Base-by-base conservation (phyloP, 305 asterid species). In the Monarda citriodora region DNA sequence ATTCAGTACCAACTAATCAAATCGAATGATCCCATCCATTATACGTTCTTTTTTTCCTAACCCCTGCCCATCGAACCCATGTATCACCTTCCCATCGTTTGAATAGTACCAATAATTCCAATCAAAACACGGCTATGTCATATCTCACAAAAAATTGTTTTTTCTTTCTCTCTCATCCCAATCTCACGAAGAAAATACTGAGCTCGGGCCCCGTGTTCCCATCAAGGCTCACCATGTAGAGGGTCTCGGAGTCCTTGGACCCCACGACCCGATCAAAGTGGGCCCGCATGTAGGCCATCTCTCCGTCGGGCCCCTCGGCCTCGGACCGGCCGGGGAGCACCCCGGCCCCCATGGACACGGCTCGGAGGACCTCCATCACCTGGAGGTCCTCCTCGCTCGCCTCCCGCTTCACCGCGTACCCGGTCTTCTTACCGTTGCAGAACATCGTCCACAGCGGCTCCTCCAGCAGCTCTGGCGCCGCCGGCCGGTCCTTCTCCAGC, bases 341-440 rank as follows among this genome's bases (percentile, higher is more conserved):
- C 0, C 96, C 97, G 14, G 95, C 97, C 0, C 99, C 97, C 95
- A 84, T 89, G 2, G 96, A 89, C 58, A 89, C 91, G 44, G 88
- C 83, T 74, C 80, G 81, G 23, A 93, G 68, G 22, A 85, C 68
- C 72, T 93, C 97, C 97, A 89, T 93, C 13, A 89, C 91, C 18
- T 78, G 71, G 53, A 93, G 60, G 54, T 93, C 99, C 68, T 89
- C 99, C 58, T 85, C 95, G 4, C 61, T 72, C 0, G 91, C 87
- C 22, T 80, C 92, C 61, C 97, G 66, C 40, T 64, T 83, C 3
- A 78, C 64, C 1, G 90, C 90, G 37, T 82, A 83, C 1, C 97
- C 97, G 6, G 53, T 61, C 65, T 87, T 93, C 65, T 83, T 87
- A 61, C 99, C 97, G 38, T 93, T 93, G 55, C 87, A 84, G 50